Evolutionary conservation across 2,329 filamentous ascomycete species (phyloP).

Genomic region (Grosmannia huntii): DNA sequence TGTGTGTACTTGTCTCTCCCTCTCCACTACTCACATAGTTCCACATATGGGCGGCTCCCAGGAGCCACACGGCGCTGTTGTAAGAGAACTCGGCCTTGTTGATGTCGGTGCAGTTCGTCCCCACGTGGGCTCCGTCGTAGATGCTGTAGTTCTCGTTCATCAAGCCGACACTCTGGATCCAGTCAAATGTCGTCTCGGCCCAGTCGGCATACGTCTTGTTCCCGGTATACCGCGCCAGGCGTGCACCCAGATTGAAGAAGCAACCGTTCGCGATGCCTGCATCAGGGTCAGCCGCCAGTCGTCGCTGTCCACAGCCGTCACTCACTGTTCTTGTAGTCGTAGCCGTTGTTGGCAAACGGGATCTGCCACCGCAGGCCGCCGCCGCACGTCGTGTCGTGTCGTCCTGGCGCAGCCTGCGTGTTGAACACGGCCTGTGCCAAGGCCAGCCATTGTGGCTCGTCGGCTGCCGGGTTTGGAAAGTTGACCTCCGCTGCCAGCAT

Average conservation of each 20-base stretch:
- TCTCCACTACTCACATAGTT: conserved; percentile 26
- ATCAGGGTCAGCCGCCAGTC: not conserved
- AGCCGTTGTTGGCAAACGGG: conserved; percentile 48
- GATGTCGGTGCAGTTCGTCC: conserved; percentile 37
- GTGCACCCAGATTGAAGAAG: conserved; percentile 39
- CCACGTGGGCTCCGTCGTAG: conserved; percentile 41
- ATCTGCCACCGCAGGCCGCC: conserved; percentile 60
- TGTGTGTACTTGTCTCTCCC: not conserved
- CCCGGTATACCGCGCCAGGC: conserved; percentile 47
- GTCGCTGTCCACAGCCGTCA: not conserved
- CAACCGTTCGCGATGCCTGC: conserved; percentile 29
- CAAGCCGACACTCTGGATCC: conserved; percentile 35
- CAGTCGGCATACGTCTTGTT: conserved; percentile 43
- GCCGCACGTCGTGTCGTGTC: conserved; percentile 40
- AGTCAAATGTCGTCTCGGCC: conserved; percentile 44
- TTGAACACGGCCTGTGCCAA: conserved; percentile 48
- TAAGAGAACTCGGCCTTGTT: conserved; percentile 43
- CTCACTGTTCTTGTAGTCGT: conserved; percentile 45
- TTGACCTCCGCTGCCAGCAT: conserved; percentile 42
- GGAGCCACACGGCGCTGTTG: conserved; percentile 38
- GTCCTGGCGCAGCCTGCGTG: conserved; percentile 30
- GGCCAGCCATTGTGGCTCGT: conserved; percentile 34
- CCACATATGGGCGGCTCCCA: conserved; percentile 46
- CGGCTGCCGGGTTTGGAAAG: conserved; percentile 31
- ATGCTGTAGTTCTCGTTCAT: conserved; percentile 44